Conservation (phyloP, 2,329 filamentous ascomycete genomes). For the Aspergillus sp. region DNA sequence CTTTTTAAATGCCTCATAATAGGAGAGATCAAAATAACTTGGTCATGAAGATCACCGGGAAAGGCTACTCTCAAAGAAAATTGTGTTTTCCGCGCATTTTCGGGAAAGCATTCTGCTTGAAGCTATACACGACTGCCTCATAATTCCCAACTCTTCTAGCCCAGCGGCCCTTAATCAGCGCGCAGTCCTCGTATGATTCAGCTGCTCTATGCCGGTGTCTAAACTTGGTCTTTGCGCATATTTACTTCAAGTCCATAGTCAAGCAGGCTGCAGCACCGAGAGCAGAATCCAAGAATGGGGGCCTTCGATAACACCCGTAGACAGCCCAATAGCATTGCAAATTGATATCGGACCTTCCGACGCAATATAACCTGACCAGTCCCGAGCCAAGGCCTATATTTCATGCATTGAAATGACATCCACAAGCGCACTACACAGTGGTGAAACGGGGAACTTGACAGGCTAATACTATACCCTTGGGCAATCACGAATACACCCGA, state of each 20-base stretch:
- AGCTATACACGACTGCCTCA: neutral
- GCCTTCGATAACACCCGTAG: neutral
- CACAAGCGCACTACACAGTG: too few species aligned
- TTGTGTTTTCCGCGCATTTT: too few species aligned
- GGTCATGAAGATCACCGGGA: neutral
- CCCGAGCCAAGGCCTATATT: too few species aligned
- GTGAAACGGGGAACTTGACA: neutral
- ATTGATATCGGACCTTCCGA: neutral
- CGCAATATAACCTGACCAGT: neutral
- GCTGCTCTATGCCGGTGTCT: neutral
- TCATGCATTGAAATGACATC: too few species aligned
- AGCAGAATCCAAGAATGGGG: neutral
- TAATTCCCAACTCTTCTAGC: neutral
- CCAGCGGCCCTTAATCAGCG: neutral
- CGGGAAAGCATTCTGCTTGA: too few species aligned
- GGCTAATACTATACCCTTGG: neutral
- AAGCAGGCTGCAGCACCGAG: too few species aligned
- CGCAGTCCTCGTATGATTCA: neutral
- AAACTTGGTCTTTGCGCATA: too few species aligned
- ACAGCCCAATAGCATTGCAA: neutral
- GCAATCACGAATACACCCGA: neutral
- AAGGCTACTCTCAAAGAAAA: too few species aligned
- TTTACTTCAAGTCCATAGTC: neutral
- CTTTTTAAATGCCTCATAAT: neutral
- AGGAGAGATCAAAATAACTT: neutral